These are phyloP conservation scores for Lupinus albus DNA, from an alignment of 306 rosid genomes.

Conservation along the genomic window DNA sequence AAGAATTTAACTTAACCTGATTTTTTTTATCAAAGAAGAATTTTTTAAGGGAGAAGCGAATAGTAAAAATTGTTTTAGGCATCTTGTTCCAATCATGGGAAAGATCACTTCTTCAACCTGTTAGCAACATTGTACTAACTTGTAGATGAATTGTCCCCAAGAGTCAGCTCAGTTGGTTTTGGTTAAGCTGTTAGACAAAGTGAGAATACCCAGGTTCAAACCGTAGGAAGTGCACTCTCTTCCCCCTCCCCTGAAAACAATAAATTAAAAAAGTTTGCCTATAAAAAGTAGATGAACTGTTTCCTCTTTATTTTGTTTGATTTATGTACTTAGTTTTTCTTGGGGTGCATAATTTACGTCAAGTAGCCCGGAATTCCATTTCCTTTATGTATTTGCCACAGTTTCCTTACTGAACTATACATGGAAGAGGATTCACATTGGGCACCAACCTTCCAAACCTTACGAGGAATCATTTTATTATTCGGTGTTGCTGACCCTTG, in stretches of 20 bases:
- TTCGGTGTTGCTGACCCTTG: background rate
- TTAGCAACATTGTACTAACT: background rate
- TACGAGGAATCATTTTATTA: background rate
- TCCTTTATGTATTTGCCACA: constrained; percentile 7
- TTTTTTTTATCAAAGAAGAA: too few relatives aligned
- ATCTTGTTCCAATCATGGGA: background rate
- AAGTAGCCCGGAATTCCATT: background rate
- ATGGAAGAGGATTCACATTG: background rate
- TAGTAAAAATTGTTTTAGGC: too few relatives aligned
- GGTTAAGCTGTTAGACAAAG: too few relatives aligned
- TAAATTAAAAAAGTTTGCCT: too few relatives aligned
- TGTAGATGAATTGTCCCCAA: background rate
- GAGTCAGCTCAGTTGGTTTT: too few relatives aligned
- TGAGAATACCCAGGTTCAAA: too few relatives aligned
- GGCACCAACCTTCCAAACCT: constrained; percentile 4
- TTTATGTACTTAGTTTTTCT: background rate
- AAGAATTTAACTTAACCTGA: too few relatives aligned
- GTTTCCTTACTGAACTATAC: background rate
- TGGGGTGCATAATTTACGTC: background rate
- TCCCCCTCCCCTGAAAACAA: too few relatives aligned
- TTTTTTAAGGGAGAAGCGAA: too few relatives aligned
- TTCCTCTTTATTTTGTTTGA: background rate
- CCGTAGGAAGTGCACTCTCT: too few relatives aligned
- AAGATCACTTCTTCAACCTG: background rate
- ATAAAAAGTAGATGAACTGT: background rate